phyloP scores from a whole-genome alignment of 345 rosid genomes.

The Murraya paniculata region DNA sequence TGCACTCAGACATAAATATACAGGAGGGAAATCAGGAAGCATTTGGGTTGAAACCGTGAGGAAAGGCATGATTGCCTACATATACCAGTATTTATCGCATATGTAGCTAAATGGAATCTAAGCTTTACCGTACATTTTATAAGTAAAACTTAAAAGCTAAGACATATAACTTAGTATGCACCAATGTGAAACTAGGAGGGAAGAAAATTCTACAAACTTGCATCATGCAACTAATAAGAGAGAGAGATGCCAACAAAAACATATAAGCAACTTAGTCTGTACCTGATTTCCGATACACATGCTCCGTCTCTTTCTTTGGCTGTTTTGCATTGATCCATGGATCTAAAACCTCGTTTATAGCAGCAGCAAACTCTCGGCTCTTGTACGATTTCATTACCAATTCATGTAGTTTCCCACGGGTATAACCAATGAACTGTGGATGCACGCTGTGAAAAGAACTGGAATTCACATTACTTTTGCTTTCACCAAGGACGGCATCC shows the following conservation, averaged over 20 bases:
- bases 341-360: conserved; percentile 93
- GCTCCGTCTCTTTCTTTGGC: conserved; percentile 88
- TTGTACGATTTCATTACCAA: conserved; percentile 95
- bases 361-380: conserved; percentile 94
- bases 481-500: conserved; percentile 28
- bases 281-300: conserved; percentile 80
- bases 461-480: conserved; percentile 28
- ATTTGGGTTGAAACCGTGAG: background rate
- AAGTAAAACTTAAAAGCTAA: background rate
- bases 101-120: background rate
- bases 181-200: background rate
- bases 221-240: background rate
- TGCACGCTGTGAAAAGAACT: conserved; percentile 61
- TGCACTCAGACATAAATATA: conserved; percentile 3
- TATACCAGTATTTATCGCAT: background rate
- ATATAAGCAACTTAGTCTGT: conserved; percentile 19
- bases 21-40: conserved; percentile 11
- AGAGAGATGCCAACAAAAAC: background rate
- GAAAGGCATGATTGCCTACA: background rate
- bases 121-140: background rate
- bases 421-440: conserved; percentile 94
- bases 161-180: background rate
- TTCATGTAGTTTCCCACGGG: conserved; percentile 90
- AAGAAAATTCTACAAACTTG: background rate
- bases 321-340: conserved; percentile 94